Percentiles rank a stretch among this genome's conserved stretches.
Evolutionary conservation across 352 stramenopile genomes (phyloP).

Genomic region (Phytophthora aleatoria): DNA sequence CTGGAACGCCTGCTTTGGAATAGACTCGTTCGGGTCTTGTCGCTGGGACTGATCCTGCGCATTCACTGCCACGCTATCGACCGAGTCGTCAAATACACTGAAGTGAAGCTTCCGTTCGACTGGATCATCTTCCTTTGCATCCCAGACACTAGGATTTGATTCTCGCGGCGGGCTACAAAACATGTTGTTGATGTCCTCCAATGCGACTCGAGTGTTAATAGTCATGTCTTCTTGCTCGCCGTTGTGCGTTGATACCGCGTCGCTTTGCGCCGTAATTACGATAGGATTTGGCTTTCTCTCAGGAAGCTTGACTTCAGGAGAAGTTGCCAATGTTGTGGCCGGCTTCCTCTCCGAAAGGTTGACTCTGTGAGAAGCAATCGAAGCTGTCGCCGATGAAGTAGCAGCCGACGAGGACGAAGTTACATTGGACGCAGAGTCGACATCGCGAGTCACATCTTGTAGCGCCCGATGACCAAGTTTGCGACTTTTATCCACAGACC

Average conservation of each 20-base stretch:
- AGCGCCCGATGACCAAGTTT: constrained; percentile 22
- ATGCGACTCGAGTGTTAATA: constrained; percentile 84
- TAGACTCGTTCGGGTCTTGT: constrained; percentile 47
- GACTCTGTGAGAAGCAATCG: constrained; percentile 11
- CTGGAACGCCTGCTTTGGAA: constrained; percentile 43
- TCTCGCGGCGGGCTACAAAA: constrained; percentile 80
- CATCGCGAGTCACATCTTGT: constrained; percentile 30
- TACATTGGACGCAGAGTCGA: constrained; percentile 23
- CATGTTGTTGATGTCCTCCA: constrained; percentile 88
- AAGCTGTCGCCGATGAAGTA: constrained; percentile 8
- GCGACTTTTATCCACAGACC: constrained; percentile 14
- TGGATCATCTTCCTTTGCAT: constrained; percentile 64
- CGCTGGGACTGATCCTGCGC: constrained; percentile 53
- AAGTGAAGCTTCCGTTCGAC: constrained; percentile 87
- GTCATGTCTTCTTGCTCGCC: constrained; percentile 85
- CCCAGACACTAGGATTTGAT: constrained; percentile 42
- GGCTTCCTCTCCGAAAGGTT: constrained; percentile 10
- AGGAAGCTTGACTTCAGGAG: constrained; percentile 12
- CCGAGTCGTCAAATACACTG: constrained; percentile 81
- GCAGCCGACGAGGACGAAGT: constrained; percentile 1
- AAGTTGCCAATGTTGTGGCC: constrained; percentile 2
- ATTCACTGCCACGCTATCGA: constrained; percentile 64
- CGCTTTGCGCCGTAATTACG: constrained; percentile 9
- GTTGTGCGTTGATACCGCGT: constrained; percentile 28
- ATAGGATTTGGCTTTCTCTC: constrained; percentile 13